Evolutionary conservation across 2,329 filamentous ascomycete species (phyloP), one percentile per base, ranked within the genome.

Genomic region (Ascocoryne sarcoides): DNA sequence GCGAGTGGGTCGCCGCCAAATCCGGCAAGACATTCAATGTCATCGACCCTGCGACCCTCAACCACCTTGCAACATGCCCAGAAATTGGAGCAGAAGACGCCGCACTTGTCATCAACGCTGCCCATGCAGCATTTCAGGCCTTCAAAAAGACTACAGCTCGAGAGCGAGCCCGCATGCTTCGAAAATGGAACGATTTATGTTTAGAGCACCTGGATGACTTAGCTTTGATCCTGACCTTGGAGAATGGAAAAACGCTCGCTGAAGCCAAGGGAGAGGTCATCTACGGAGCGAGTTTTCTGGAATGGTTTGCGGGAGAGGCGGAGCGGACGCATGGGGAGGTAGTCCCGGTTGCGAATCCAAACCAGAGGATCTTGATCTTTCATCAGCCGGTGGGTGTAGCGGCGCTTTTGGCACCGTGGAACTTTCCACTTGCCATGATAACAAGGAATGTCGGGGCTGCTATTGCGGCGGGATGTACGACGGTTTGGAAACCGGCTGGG

Each of bases 401-500:
- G 5, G 51, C 42, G 10, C 37, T 33, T 26, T n/a, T 54, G 10
- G 34, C 46, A 9, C 51, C 51, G 2, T 54, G 51, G 51, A 54
- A 83, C 60, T 83, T 81, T 48, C 71, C 71, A 10, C 57, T 69
- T 16, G 69, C 68, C 9, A 70, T 76, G 60, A 61, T 69, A 5
- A 59, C 68, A 16, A 55, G 68, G 14, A 71, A 71, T 44, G 60
- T 64, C 7, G 64, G 60, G 2, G 64, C 76, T 0, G 76, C 75
- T 1, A 90, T 96, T 52, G 79, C 84, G 28, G 89, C 86, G 3
- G 90, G 90, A 40, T 94, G 90, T 62, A 89, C 88, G 3, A 84
- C 82, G 21, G 69, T 95, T 16, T 61, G 95, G 53, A 95, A 96
- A 71, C 88, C 90, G 4, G 89, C 84, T n/a, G 89, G 95, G 65